These are phyloP conservation scores for Sarcomyxa edulis DNA, from an alignment of 768 basidiomycete species.

Conservation along the genomic window DNA sequence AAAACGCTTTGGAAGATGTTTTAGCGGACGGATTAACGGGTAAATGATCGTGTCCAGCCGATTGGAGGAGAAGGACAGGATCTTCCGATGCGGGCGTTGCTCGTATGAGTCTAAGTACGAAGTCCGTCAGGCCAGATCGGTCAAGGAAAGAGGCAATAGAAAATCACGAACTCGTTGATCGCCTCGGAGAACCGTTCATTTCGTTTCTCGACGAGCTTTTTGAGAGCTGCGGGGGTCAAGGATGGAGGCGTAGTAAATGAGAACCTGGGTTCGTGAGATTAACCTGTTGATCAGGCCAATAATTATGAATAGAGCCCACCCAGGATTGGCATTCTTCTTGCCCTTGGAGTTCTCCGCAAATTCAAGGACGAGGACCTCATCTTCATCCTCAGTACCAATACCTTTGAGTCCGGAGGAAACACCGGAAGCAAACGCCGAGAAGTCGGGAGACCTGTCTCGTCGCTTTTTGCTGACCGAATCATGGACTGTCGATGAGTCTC, in stretches of 20 bases:
- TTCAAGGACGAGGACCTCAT: conserved; percentile 42
- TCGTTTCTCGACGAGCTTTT: conserved; percentile 67
- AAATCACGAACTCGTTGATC: conserved; percentile 54
- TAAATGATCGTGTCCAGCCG: conserved; percentile 64
- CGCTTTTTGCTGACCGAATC: conserved; percentile 7
- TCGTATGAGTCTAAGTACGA: conserved; percentile 44
- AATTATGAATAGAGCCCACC: conserved; percentile 14
- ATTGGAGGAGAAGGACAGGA: conserved; percentile 55
- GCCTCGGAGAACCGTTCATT: conserved; percentile 62
- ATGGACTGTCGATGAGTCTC: conserved; percentile 25
- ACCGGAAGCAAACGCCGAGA: conserved; percentile 20
- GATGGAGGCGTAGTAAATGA: conserved; percentile 26
- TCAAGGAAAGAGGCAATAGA: background rate
- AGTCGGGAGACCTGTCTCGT: conserved; percentile 37
- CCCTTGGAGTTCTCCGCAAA: conserved; percentile 30
- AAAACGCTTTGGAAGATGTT: conserved; percentile 5
- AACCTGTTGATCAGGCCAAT: conserved; percentile 5
- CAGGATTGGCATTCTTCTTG: conserved; percentile 24
- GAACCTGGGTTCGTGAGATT: conserved; percentile 13
- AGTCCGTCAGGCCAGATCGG: background rate
- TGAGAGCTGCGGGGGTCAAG: conserved; percentile 51
- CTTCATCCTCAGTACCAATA: conserved; percentile 22
- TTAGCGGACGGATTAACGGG: conserved; percentile 52
- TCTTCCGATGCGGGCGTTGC: conserved; percentile 52
- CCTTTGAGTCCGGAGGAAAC: conserved; percentile 33